Percentiles rank a stretch among this genome's conserved stretches.
Evolutionary conservation across 83 land plant genomes (phyloP).

Genomic region (Isoetes engelmannii): DNA sequence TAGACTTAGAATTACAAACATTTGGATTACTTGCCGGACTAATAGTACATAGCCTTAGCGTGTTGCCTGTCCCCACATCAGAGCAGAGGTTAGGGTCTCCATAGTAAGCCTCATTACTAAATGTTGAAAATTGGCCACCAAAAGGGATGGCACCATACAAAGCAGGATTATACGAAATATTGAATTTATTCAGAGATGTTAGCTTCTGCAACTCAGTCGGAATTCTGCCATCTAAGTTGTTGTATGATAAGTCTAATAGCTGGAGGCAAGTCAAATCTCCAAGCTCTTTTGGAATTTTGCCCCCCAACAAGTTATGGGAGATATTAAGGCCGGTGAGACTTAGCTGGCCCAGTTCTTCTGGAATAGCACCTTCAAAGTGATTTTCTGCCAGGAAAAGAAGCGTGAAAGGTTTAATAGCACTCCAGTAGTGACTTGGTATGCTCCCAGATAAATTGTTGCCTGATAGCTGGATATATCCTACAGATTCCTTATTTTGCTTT

Average conservation of each 20-base stretch:
- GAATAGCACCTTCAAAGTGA: slow-evolving; percentile 32
- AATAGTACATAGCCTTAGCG: background rate
- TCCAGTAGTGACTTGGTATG: slow-evolving; percentile 33
- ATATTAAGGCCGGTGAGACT: slow-evolving; percentile 32
- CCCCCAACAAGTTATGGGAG: slow-evolving; percentile 36
- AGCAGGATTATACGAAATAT: slow-evolving; percentile 50
- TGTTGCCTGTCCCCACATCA: background rate
- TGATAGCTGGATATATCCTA: slow-evolving; percentile 51
- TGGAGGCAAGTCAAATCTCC: slow-evolving; percentile 14
- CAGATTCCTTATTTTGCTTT: slow-evolving; percentile 3
- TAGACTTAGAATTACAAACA: no score
- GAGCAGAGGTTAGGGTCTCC: slow-evolving; percentile 44
- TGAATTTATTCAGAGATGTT: slow-evolving; percentile 44
- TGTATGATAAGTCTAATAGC: slow-evolving; percentile 7
- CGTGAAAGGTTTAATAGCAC: slow-evolving; percentile 35
- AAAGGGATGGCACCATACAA: slow-evolving; percentile 37
- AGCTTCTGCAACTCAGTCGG: slow-evolving; percentile 28
- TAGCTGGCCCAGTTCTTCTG: slow-evolving; percentile 22
- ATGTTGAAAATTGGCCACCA: slow-evolving; percentile 52
- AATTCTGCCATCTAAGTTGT: slow-evolving; percentile 2
- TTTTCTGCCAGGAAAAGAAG: slow-evolving; percentile 37
- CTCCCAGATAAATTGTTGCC: slow-evolving; percentile 46
- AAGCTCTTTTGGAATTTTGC: slow-evolving; percentile 5
- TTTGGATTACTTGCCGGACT: background rate
- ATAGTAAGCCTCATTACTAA: slow-evolving; percentile 41